Base-by-base conservation (phyloP, 768 basidiomycete genomes). In the Suillus occidentalis region DNA sequence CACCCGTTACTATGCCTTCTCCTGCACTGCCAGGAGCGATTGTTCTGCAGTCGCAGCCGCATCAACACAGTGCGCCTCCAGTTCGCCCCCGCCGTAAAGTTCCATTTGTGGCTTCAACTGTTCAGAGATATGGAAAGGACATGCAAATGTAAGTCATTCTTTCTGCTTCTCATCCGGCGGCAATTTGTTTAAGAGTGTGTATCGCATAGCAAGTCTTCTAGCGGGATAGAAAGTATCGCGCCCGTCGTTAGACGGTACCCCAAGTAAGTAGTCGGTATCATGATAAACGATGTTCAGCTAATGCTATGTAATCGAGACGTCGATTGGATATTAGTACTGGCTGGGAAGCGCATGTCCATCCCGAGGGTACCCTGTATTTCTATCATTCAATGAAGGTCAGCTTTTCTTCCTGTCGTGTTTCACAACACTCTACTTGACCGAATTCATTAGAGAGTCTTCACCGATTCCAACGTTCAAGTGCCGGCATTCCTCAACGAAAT, bases 321-420 rank as follows among this genome's bases (percentile, higher is more conserved):
- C 49, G 16, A 14, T 50, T 50, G 14, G 13, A 25, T 16, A 14
- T 6, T 7, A 28, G 49, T 28, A 25, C 49, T 16, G 79, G 75
- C 1, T 88, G 86, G 86, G 71, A 61, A 9, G 67, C 77, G 4
- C 73, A 75, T 39, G 71, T 75, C 5, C 86, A 87, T 71, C 85
- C 86, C 0, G 86, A 88, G 73, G 87, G 87, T 7, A 79, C 79
- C 10, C 75, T 81, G 34, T 88, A 87, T 70, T 87, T 84, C 64
- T 81, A 76, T 67, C 75, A 85, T 60, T 31, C 66, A 59, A 66
- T 72, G 12, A 79, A 80, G 74, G 85, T 84, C 52, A 0, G 75
- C 57, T 45, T 12, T 14, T n/a, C 28, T n/a, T 36, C 25, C 4
- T 37, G 20, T 37, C 22, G 6, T 43, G 50, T 18, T n/a, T 63